A percentile compares a stretch with the other conserved stretches of the same genome.
Evolutionary conservation across 2,329 filamentous ascomycete species (phyloP).

Genomic region (Mycosphaerella sp.): DNA sequence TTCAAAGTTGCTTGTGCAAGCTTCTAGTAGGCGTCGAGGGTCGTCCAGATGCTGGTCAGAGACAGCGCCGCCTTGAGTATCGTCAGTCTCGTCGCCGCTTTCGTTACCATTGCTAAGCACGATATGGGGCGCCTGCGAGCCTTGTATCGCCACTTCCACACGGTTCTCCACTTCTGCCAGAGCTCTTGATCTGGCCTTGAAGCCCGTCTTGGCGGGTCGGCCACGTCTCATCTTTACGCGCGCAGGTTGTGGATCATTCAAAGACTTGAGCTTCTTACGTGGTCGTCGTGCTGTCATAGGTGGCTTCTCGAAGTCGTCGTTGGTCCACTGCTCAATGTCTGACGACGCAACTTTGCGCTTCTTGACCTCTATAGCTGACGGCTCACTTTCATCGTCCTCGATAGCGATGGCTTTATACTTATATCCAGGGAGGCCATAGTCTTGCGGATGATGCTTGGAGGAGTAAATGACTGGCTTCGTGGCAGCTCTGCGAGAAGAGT

Average conservation of each 20-base stretch:
- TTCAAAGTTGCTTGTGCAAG: not conserved
- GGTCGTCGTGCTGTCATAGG: not conserved
- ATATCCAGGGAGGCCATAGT: slow-evolving; percentile 21
- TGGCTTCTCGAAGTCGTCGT: not conserved
- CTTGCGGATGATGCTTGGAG: slow-evolving; percentile 25
- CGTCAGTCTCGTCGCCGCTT: not conserved
- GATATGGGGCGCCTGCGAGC: not conserved
- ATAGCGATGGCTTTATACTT: slow-evolving; percentile 10
- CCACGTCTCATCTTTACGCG: not conserved
- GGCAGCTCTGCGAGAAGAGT: slow-evolving; percentile 20
- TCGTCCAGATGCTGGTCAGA: not conserved
- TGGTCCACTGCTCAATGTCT: not conserved
- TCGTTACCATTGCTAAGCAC: not conserved
- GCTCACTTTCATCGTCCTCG: not conserved
- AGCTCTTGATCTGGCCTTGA: not conserved
- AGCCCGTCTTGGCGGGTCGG: not conserved
- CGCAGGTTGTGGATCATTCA: not conserved
- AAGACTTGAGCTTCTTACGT: slow-evolving; percentile 15
- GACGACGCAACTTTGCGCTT: slow-evolving; percentile 2
- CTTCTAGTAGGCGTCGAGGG: not conserved
- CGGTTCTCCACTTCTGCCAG: slow-evolving; percentile 1
- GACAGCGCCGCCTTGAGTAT: not conserved
- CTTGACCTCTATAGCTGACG: not conserved
- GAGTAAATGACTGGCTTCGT: slow-evolving; percentile 23
- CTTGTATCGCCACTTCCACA: slow-evolving; percentile 1